Evolutionary conservation across 2,329 filamentous ascomycete genomes (phyloP).

Genomic region (Claviceps paspali): DNA sequence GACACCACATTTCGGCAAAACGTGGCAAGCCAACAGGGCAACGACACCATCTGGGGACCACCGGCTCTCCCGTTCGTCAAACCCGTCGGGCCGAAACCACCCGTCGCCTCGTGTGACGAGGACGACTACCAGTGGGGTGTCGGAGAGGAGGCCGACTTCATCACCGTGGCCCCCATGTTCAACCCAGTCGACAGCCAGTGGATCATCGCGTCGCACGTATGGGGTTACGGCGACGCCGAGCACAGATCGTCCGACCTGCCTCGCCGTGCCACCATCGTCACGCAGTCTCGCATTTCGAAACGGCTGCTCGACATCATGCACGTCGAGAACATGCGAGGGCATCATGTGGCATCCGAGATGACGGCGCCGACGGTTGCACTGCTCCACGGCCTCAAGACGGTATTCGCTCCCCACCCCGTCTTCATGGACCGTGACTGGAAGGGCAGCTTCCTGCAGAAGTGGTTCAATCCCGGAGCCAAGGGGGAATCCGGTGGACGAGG

Average conservation of each 20-base stretch:
- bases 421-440: conserved; percentile 65
- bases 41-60: conserved; percentile 51
- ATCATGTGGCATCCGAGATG: conserved; percentile 71
- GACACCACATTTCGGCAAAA: conserved; percentile 49
- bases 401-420: conserved; percentile 64
- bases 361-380: conserved; percentile 57
- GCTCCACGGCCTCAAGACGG: conserved; percentile 64
- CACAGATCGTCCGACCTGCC: conserved; percentile 43
- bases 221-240: conserved; percentile 42
- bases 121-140: conserved; percentile 65
- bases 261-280: conserved; percentile 63
- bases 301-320: conserved; percentile 63
- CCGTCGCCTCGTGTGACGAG: conserved; percentile 37
- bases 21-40: conserved; percentile 38
- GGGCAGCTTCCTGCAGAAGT: conserved; percentile 35
- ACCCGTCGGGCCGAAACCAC: conserved; percentile 49
- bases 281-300: conserved; percentile 58
- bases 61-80: conserved; percentile 41
- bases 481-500: conserved; percentile 38
- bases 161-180: conserved; percentile 67
- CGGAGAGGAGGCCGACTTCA: conserved; percentile 59
- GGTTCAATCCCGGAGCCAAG: conserved; percentile 44
- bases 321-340: conserved; percentile 55
- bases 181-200: conserved; percentile 58
- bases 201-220: conserved; percentile 54